phyloP scores from a whole-genome alignment of 2,329 filamentous ascomycete species.

The Exophiala sp. region DNA sequence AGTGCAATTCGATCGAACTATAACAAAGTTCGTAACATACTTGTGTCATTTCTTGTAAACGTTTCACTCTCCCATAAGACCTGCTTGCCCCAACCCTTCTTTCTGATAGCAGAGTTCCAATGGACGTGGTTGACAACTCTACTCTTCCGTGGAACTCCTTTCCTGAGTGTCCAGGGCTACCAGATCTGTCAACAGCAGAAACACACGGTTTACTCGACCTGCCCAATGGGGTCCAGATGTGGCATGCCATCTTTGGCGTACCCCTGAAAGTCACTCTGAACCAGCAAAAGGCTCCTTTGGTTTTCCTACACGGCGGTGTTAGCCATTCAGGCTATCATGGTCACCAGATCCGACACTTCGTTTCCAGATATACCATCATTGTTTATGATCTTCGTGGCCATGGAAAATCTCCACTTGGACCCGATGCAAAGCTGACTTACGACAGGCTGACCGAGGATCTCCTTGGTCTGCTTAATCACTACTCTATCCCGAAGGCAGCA shows the following conservation, averaged over 20 bases:
- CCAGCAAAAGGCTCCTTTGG: not conserved
- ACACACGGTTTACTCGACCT: too few relatives aligned
- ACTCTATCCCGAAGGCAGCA: not conserved
- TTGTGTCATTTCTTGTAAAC: too few relatives aligned
- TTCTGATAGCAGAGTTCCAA: too few relatives aligned
- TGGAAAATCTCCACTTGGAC: slow-evolving; percentile 2
- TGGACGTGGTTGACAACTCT: too few relatives aligned
- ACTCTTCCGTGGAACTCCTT: too few relatives aligned
- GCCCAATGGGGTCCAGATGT: not conserved
- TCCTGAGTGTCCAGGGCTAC: too few relatives aligned
- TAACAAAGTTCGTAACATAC: too few relatives aligned
- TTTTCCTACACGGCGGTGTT: slow-evolving; percentile 3
- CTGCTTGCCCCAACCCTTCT: too few relatives aligned
- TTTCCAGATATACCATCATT: slow-evolving; percentile 1
- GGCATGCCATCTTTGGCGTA: slow-evolving; percentile 1
- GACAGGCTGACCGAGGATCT: slow-evolving; percentile 4
- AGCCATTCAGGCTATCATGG: slow-evolving; percentile 7
- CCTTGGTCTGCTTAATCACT: not conserved
- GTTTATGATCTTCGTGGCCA: slow-evolving; percentile 4
- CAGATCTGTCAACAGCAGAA: too few relatives aligned
- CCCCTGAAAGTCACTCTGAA: not conserved
- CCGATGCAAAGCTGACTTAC: slow-evolving; percentile 3
- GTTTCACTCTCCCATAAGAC: too few relatives aligned
- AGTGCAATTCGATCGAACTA: too few relatives aligned
- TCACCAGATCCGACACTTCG: slow-evolving; percentile 1